phyloP scores from a whole-genome alignment of 1,284 basidiomycete species.

The Tilletia caries region DNA sequence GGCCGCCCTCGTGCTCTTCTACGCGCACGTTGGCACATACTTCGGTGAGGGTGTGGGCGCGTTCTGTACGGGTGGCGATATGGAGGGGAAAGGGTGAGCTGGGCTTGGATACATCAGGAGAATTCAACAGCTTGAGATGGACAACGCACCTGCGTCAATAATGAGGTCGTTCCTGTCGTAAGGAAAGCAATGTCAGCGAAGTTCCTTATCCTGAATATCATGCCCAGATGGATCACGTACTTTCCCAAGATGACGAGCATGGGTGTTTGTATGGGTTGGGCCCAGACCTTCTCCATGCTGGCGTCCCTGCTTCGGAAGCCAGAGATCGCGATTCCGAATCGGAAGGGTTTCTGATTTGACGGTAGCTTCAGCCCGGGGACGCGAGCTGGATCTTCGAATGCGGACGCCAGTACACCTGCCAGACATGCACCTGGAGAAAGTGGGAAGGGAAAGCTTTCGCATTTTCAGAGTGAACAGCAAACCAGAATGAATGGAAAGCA shows the following conservation, averaged over 20 bases:
- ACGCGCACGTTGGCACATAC: constrained; percentile 39
- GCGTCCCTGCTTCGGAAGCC: constrained; percentile 44
- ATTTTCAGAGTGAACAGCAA: no score
- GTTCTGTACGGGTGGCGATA: constrained; percentile 16
- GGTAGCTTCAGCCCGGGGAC: constrained; percentile 33
- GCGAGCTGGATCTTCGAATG: constrained; percentile 40
- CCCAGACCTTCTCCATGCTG: constrained; percentile 35
- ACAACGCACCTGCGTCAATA: constrained; percentile 12
- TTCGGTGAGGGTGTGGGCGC: constrained; percentile 40
- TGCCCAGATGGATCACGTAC: constrained; percentile 3
- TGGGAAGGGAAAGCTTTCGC: not conserved
- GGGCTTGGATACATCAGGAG: not conserved
- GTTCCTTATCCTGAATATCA: no score
- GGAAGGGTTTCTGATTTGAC: constrained; percentile 30
- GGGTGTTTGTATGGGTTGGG: constrained; percentile 40
- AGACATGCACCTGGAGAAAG: constrained; percentile 32
- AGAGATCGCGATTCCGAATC: constrained; percentile 46
- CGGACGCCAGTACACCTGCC: constrained; percentile 39
- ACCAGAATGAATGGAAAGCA: not conserved
- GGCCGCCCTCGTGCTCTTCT: constrained; percentile 49
- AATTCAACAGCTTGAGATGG: not conserved
- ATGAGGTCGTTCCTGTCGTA: constrained; percentile 16
- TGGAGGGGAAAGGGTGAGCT: not conserved
- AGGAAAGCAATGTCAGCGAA: not conserved
- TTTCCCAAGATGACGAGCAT: constrained; percentile 40